Percentiles rank a stretch among this genome's conserved stretches.
Evolutionary conservation across 371 early-diverging fungal species (phyloP).

Genomic region (Saksenaea vasiformis): DNA sequence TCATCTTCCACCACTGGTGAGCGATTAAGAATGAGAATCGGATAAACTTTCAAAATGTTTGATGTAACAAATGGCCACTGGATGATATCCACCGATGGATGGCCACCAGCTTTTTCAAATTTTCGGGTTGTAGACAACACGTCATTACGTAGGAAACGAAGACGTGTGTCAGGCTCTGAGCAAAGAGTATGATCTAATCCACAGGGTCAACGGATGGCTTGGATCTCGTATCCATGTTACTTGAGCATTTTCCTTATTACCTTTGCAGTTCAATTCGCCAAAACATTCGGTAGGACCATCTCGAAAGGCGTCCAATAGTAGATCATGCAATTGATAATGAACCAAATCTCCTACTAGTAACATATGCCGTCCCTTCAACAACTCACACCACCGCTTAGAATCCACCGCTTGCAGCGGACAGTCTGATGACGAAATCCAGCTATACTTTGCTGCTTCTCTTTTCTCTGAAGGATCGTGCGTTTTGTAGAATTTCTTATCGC

Average conservation of each 20-base stretch:
- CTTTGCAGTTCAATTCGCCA: conserved; percentile 62
- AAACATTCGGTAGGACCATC: conserved; percentile 53
- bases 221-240: neutral
- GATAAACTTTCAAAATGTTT: conserved; percentile 37
- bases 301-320: conserved; percentile 49
- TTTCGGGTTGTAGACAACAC: conserved; percentile 43
- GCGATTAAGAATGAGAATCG: conserved; percentile 54
- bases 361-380: conserved; percentile 37
- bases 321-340: conserved; percentile 60
- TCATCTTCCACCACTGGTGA: conserved; percentile 48
- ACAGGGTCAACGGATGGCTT: too few relatives aligned
- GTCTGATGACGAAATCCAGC: conserved; percentile 16
- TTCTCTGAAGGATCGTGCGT: conserved; percentile 16
- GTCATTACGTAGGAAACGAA: conserved; percentile 60
- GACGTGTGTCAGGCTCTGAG: conserved; percentile 22
- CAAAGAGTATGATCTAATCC: conserved; percentile 47
- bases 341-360: conserved; percentile 59
- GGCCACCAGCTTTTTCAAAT: conserved; percentile 34
- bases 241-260: conserved; percentile 18
- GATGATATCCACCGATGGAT: conserved; percentile 38
- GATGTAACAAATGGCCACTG: conserved; percentile 54
- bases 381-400: conserved; percentile 34
- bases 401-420: conserved; percentile 13
- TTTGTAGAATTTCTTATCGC: conserved; percentile 35
- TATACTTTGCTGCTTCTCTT: conserved; percentile 32